phyloP scores from a whole-genome alignment of 139 green algal genomes.

The Coelastrella sp. region DNA sequence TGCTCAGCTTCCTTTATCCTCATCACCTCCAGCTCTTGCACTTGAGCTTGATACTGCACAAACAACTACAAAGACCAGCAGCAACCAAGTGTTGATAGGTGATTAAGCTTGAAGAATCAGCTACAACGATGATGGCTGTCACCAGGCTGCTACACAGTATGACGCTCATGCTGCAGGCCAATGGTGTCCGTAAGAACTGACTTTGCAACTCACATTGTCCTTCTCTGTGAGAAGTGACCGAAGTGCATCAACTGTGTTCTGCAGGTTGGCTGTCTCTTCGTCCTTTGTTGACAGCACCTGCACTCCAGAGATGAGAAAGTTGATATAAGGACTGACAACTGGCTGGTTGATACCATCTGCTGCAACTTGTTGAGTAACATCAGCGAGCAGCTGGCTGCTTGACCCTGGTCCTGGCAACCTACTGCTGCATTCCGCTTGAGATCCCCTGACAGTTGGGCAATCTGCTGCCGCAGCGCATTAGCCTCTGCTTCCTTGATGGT shows the following conservation, averaged over 20 bases:
- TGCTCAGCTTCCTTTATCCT: conserved; percentile 16
- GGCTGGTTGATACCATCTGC: too few species aligned
- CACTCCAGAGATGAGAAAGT: too few species aligned
- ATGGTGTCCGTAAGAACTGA: background rate
- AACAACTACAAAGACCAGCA: background rate
- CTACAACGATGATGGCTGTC: too few species aligned
- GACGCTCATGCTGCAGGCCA: too few species aligned
- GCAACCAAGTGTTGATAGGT: background rate
- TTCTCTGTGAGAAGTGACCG: conserved; percentile 30
- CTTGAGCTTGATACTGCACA: conserved; percentile 12
- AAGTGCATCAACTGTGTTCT: conserved; percentile 6
- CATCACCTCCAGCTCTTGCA: conserved; percentile 24
- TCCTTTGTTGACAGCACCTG: conserved; percentile 35
- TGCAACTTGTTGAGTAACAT: too few species aligned
- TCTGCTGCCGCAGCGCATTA: conserved; percentile 56
- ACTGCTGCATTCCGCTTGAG: conserved; percentile 64
- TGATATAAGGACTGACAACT: too few species aligned
- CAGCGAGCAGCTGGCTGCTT: too few species aligned
- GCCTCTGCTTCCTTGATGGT: conserved; percentile 56
- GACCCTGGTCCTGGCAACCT: background rate
- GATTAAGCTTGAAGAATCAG: too few species aligned
- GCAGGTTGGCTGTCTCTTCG: background rate
- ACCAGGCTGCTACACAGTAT: too few species aligned
- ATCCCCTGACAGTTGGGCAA: conserved; percentile 60
- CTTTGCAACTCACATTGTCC: background rate